A percentile compares a stretch with the other conserved stretches of the same genome.
phyloP scores from a whole-genome alignment of 495 filamentous ascomycete genomes.

The Xylaria sp. region DNA sequence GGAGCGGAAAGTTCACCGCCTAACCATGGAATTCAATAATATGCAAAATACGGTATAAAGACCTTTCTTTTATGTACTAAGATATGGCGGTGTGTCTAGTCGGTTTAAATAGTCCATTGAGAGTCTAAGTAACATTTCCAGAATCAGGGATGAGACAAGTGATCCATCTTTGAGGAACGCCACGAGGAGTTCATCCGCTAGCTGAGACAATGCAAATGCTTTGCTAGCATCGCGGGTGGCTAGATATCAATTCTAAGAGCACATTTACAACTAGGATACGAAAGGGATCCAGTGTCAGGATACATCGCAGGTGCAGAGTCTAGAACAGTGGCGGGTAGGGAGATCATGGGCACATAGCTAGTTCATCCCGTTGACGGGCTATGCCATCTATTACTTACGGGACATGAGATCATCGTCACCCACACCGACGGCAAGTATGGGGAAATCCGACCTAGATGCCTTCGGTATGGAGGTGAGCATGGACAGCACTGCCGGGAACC shows the following conservation, averaged over 20 bases:
- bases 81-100: background rate
- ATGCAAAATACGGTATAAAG: background rate
- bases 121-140: background rate
- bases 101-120: background rate
- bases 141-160: background rate
- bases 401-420: background rate
- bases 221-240: background rate
- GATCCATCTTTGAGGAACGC: background rate
- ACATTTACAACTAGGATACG: background rate
- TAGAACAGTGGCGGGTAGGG: no score
- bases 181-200: background rate
- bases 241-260: background rate
- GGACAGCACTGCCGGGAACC: background rate
- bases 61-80: background rate
- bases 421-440: constrained; percentile 17
- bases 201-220: background rate
- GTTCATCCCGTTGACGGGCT: background rate
- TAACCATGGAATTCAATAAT: background rate
- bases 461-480: background rate
- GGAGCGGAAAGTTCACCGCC: background rate
- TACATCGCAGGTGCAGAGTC: background rate
- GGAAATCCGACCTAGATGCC: constrained; percentile 3
- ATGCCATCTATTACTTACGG: background rate
- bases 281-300: background rate
- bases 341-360: background rate